phyloP scores from a whole-genome alignment of 2,329 filamentous ascomycete species.

The Ceratocystis alfenasii region DNA sequence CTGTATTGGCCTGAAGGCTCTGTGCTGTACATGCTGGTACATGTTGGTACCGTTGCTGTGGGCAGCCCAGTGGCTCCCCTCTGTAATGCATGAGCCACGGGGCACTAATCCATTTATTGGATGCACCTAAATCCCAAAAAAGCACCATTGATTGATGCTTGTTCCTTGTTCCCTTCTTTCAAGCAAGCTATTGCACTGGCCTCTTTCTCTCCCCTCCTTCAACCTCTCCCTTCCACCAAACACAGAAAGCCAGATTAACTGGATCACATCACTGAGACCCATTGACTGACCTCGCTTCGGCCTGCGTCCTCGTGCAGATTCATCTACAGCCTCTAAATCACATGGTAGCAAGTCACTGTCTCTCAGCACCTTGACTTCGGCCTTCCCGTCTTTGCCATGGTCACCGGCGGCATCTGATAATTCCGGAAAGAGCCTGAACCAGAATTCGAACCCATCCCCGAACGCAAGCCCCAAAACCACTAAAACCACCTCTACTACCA shows the following conservation, averaged over 20 bases:
- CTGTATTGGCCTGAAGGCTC: neutral
- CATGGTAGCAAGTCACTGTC: conserved; percentile 41
- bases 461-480: conserved; percentile 31
- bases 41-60: neutral
- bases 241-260: conserved; percentile 9
- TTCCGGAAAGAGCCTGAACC: conserved; percentile 36
- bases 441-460: conserved; percentile 27
- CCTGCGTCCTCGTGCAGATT: conserved; percentile 7
- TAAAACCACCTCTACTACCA: conserved; percentile 28
- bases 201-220: neutral
- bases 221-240: neutral
- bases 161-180: neutral
- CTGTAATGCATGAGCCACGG: conserved; percentile 22
- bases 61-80: conserved; percentile 18
- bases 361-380: conserved; percentile 58
- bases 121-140: conserved; percentile 3
- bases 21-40: no score
- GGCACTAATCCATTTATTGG: conserved; percentile 19
- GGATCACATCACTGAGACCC: neutral
- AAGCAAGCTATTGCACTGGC: neutral
- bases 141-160: conserved; percentile 4
- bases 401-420: conserved; percentile 43
- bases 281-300: conserved; percentile 23
- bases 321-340: conserved; percentile 19
- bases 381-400: conserved; percentile 62